Percentiles rank a stretch among this genome's conserved stretches.
phyloP scores from a whole-genome alignment of 163 green algal species.

The Chlorella variabilis region DNA sequence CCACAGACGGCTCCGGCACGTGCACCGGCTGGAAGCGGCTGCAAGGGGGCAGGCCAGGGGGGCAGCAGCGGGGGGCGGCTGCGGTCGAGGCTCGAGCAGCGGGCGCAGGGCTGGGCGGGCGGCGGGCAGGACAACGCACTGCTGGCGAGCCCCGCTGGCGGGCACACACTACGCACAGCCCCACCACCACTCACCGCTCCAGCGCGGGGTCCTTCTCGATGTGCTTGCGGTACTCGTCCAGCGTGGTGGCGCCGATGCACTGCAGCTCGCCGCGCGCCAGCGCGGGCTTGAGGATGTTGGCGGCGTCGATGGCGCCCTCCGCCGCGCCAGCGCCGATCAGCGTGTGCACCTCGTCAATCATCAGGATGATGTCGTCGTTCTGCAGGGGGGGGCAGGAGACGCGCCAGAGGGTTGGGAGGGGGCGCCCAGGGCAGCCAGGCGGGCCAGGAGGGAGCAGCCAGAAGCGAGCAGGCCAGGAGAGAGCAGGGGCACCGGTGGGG shows the following conservation, averaged over 20 bases:
- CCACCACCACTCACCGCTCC: constrained; percentile 90
- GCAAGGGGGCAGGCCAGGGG: not conserved
- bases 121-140: too few species aligned
- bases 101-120: too few species aligned
- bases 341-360: constrained; percentile 84
- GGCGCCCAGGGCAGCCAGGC: too few species aligned
- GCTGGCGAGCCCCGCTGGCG: too few species aligned
- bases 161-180: too few species aligned
- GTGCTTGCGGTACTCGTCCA: constrained; percentile 99
- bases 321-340: constrained; percentile 96
- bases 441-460: not conserved
- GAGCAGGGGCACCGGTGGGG: too few species aligned
- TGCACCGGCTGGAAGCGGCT: constrained; percentile 93
- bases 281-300: constrained; percentile 99
- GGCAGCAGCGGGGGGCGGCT: not conserved
- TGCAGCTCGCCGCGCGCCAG: constrained; percentile 98
- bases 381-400: constrained; percentile 38
- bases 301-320: constrained; percentile 97
- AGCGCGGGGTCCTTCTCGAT: constrained; percentile 99
- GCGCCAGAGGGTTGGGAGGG: not conserved
- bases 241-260: constrained; percentile 99
- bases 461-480: too few species aligned
- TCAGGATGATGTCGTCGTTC: constrained; percentile 98
- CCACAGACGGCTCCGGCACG: constrained; percentile 94
- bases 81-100: too few species aligned